These are phyloP conservation scores for Xylariaceae sp. DNA, from an alignment of 2,329 filamentous ascomycete species.

Conservation along the genomic window DNA sequence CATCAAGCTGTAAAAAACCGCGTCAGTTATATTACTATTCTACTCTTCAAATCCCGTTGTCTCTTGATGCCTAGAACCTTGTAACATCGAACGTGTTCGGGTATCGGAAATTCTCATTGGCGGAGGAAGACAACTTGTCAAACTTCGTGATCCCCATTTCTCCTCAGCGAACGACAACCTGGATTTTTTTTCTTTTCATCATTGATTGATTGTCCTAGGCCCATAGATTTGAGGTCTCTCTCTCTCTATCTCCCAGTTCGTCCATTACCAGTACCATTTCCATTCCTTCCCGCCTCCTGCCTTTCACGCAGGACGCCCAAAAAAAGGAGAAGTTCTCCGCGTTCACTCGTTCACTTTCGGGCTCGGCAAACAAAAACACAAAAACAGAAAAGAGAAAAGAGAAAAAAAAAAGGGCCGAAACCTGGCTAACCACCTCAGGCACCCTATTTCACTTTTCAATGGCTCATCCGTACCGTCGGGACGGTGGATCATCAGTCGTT, in stretches of 20 bases:
- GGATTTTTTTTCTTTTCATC: not conserved
- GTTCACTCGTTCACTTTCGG: slow-evolving; percentile 14
- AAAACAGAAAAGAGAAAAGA: too few relatives aligned
- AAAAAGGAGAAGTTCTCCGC: not conserved
- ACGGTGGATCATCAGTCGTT: slow-evolving; percentile 1
- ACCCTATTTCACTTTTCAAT: not conserved
- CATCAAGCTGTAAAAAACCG: not conserved
- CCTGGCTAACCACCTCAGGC: slow-evolving; percentile 3
- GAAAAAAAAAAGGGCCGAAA: slow-evolving; percentile 8
- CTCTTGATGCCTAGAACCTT: slow-evolving; percentile 9
- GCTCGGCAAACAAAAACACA: slow-evolving; percentile 8
- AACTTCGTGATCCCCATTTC: slow-evolving; percentile 10
- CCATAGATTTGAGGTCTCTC: not conserved
- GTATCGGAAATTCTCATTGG: slow-evolving; percentile 17
- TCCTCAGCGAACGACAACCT: not conserved
- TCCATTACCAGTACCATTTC: not conserved
- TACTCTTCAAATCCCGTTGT: slow-evolving; percentile 16
- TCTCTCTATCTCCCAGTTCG: not conserved
- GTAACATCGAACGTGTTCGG: slow-evolving; percentile 11
- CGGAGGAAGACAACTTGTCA: slow-evolving; percentile 4
- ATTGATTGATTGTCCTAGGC: not conserved
- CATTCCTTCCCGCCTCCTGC: not conserved
- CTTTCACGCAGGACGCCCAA: not conserved
- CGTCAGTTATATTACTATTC: slow-evolving; percentile 10
- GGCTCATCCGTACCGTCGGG: slow-evolving; percentile 9